Evolutionary conservation across 495 filamentous ascomycete species (phyloP), one percentile per base, ranked within the genome.

Genomic region (Cryomyces minteri): DNA sequence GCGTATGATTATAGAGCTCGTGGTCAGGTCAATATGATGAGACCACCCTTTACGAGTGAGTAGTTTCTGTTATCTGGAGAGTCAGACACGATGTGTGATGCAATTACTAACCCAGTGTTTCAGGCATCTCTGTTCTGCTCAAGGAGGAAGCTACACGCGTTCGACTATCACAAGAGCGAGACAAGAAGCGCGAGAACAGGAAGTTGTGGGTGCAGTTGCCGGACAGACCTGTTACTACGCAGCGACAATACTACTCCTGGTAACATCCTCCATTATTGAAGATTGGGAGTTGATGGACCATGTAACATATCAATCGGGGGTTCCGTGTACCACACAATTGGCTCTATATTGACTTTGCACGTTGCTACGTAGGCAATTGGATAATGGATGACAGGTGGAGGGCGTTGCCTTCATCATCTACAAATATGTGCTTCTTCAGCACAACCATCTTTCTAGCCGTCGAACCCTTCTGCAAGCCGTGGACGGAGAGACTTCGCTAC

Each of bases 101-200:
- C 41, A 14, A 33, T 36, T n/a, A 12, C 44, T 18, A 46, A 40
- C 31, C 0, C 4, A 1, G 40, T 25, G 18, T 28, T 32, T 1
- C 44, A 84, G 81, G 71, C 47, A 73, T 95, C n/a, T 75, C 80
- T 0, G 61, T 96, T 12, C 52, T 93, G 5, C 64, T 98, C 58
- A 98, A 98, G 67, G 90, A 96, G 58, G 84, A 96, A 60, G 77
- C 77, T 59, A 95, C 90, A 1, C 68, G 84, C 31, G 76, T 94
- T 42, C 73, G 90, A 32, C 69, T 82, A 54, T 77, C 79, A 58
- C 63, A 82, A 47, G 86, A 94, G 55, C 70, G 77, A 47, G 71
- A 84, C 55, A 76, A 76, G 54, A 83, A 81, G 61, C 63, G 74
- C 58, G 66, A 72, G 39, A 76, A 76, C 53, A 67, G 77, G 49